A percentile compares a stretch with the other conserved stretches of the same genome.
Conservation (phyloP, 805 yeast species). For the Pichia phayaonensis region DNA sequence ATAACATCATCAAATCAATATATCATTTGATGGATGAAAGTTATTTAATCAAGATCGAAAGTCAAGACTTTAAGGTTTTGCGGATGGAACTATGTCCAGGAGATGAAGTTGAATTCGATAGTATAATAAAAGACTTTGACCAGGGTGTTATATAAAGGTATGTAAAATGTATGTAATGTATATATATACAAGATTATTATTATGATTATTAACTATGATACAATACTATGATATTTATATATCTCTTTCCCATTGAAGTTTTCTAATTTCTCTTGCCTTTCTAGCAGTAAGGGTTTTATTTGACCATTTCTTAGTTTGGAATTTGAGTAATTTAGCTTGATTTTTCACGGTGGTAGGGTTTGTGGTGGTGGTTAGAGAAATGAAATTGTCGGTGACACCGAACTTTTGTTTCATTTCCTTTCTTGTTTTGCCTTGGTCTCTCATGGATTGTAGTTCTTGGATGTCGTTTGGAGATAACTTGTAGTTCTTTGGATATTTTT, state of each 20-base stretch:
- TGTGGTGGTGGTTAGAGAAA: slow-evolving; percentile 24
- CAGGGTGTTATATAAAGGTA: not conserved
- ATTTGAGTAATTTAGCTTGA: slow-evolving; percentile 16
- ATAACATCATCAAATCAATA: slow-evolving; percentile 15
- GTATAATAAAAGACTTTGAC: slow-evolving; percentile 2
- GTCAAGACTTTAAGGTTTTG: slow-evolving; percentile 15
- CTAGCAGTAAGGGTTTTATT: slow-evolving; percentile 19
- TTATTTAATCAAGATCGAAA: slow-evolving; percentile 14
- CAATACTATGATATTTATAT: slow-evolving; percentile 6
- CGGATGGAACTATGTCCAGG: slow-evolving; percentile 24
- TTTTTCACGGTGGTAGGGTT: slow-evolving; percentile 16
- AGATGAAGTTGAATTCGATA: slow-evolving; percentile 13
- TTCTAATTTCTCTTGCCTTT: slow-evolving; percentile 16
- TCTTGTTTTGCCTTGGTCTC: slow-evolving; percentile 26
- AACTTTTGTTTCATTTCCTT: slow-evolving; percentile 25
- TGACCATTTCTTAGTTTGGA: slow-evolving; percentile 22
- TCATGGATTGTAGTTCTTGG: slow-evolving; percentile 23
- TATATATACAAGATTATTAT: not conserved
- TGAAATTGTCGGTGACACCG: slow-evolving; percentile 24
- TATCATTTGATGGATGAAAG: slow-evolving; percentile 17
- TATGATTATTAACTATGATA: too few relatives aligned
- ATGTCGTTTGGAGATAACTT: slow-evolving; percentile 21
- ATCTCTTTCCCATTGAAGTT: slow-evolving; percentile 22
- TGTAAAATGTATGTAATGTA: not conserved
- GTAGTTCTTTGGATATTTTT: slow-evolving; percentile 22